Base-by-base conservation (phyloP, 1,284 basidiomycete species). In the Sporisorium sorghi region DNA sequence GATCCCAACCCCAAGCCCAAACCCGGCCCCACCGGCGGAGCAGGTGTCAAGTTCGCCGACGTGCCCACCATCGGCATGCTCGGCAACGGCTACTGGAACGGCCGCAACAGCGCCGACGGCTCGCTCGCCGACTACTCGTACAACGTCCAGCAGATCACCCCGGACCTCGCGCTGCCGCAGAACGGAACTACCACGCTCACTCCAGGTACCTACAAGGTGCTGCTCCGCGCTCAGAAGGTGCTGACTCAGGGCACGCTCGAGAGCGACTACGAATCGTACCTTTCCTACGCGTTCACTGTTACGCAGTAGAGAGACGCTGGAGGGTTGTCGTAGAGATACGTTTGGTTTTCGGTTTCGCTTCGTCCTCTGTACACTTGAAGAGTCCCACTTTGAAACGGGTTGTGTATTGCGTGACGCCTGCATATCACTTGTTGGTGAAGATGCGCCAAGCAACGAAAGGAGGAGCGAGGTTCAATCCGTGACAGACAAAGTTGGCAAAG, bases 251-350 rank as follows among this genome's bases (percentile, higher is more conserved):
- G 86, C 5, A 86, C 74, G 17, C 87, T 86, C 33, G 87, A 89
- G 73, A 86, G 85, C 40, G 89, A 90, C 79, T 91, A 88, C 77
- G 90, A 91, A 83, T 87, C 87, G 54, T 91, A 87, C 58, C 68
- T 77, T 19, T 70, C 69, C 35, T 72, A 72, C 53, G 42, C 68
- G 28, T 78, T 77, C 61, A 73, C 72, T 28, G 56, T 77, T 43
- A 77, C 70, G 14, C 37, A 14, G 12, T 71, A 51, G 44, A 54
- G n/a, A 4, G 15, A n/a, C 12, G 48, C 14, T 6, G 0, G 44
- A 54, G n/a, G 9, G 15, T 24, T n/a, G 48, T 7, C 14, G 0
- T 23, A 24, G 15, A 33, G 15, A 37, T 37, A 37, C 21, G 11
- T 33, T 33, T 19, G 19, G 33, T 35, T 12, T 32, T 23, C 19